Evolutionary conservation across 2,329 filamentous ascomycete species (phyloP), one percentile per base, ranked within the genome.

Genomic region (Microcyclospora tardicrescens): DNA sequence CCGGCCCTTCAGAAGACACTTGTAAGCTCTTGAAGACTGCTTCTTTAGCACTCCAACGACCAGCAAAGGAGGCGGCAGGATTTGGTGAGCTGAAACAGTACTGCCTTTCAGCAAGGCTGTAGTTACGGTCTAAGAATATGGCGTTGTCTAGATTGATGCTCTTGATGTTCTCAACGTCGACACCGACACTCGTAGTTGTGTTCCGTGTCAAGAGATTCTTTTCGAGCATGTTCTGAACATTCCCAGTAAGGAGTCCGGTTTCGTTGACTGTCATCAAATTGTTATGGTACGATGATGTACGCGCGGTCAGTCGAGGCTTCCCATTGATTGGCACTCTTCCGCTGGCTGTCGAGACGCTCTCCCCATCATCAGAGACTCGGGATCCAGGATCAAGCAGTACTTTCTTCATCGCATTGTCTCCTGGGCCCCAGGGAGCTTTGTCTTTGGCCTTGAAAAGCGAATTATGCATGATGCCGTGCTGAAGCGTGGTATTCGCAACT

Each of bases 211-310:
- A n/a, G n/a, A n/a, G n/a, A n/a, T n/a, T n/a, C n/a, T n/a, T n/a
- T n/a, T n/a, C n/a, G n/a, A n/a, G n/a, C n/a, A n/a, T n/a, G n/a
- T n/a, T n/a, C n/a, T n/a, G n/a, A n/a, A n/a, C n/a, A n/a, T n/a
- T n/a, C n/a, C n/a, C n/a, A n/a, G n/a, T 87, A 55, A 79, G 86
- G 58, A 61, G 61, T 16, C 51, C 39, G 4, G 60, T 50, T 15
- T 64, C 62, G 40, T 69, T 70, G 51, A 93, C 75, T 83, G 94
- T 49, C 87, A 77, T 71, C 95, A 95, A 0, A 87, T 84, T 69
- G 87, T n/a, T n/a, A n/a, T n/a, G n/a, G n/a, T 93, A 84, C 95
- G 95, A 65, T 96, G 89, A 48, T 89, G 77, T 31, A 84, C 78
- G 55, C 84, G 79, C 9, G 94, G 83, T 73, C 91, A n/a, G n/a